Evolutionary conservation across 2,329 filamentous ascomycete species (phyloP), one percentile per base, ranked within the genome.

Genomic region (Biscogniauxia mediterranea): DNA sequence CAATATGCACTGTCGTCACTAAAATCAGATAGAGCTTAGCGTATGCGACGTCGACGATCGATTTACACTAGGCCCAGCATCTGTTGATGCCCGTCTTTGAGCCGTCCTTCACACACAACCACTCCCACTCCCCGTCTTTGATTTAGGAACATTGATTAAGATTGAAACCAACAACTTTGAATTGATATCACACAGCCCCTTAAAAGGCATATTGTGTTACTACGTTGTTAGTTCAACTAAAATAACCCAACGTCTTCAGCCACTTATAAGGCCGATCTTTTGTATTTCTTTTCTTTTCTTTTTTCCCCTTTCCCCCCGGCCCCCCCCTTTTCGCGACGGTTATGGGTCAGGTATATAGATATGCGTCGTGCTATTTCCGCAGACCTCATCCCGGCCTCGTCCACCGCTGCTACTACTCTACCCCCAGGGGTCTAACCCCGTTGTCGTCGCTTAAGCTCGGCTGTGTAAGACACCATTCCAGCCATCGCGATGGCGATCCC

Each of bases 401-500:
- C 38, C 38, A 46, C 5, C 17, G 17, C 46, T 50, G 50, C 50
- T 52, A 21, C 50, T 25, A 21, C 50, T 25, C 23, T 42, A 19
- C 20, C 46, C 17, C 32, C 28, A 32, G 28, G 28, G 19, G 23
- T 26, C 28, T 28, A n/a, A 32, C 21, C 17, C 59, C 26, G 13
- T 28, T 49, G 52, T n/a, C 38, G 38, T n/a, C 38, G 38, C 38
- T 46, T 17, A 49, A 23, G 8, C 25, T 46, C 55, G 38, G 42
- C 49, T 25, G 19, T 46, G 17, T 25, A 32, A 52, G 59, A 26
- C 28, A 15, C 7, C 68, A 70, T 54, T 64, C 62, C 54, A 66
- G 61, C 21, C 20, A 64, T 2, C 66, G 64, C 20, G 62, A 69
- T 26, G 62, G 69, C 17, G 79, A 81, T 63, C 76, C 79, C 7